Percentiles rank a stretch among this genome's conserved stretches.
phyloP scores from a whole-genome alignment of 2,329 filamentous ascomycete species.

The Macrophomina phaseolina region DNA sequence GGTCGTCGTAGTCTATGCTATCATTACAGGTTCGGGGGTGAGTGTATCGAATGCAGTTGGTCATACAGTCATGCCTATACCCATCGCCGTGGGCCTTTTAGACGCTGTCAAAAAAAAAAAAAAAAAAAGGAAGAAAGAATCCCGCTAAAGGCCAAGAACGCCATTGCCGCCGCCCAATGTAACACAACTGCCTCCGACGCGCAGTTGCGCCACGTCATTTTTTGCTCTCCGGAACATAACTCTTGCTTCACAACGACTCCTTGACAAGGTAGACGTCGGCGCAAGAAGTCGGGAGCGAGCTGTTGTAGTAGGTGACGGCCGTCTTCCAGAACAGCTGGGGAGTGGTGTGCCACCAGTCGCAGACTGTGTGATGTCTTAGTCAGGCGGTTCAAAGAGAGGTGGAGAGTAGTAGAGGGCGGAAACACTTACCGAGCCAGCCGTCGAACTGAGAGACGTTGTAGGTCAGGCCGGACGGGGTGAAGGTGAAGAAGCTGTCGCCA shows the following conservation, averaged over 20 bases:
- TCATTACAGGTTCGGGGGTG: conserved; percentile 15
- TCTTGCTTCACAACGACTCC: conserved; percentile 7
- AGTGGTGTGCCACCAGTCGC: conserved; percentile 29
- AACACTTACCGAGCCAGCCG: conserved; percentile 29
- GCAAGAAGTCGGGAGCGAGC: conserved; percentile 22
- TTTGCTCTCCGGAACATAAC: not conserved
- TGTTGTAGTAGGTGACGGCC: conserved; percentile 5
- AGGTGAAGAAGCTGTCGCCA: conserved; percentile 25
- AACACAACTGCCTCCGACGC: not conserved
- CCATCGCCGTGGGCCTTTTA: conserved; percentile 14
- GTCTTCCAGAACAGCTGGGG: conserved; percentile 29
- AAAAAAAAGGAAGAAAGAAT: not conserved
- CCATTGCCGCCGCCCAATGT: not conserved
- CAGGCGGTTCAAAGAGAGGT: no score
- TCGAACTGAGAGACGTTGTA: conserved; percentile 25
- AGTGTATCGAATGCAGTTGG: conserved; percentile 9
- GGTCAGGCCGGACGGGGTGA: conserved; percentile 12
- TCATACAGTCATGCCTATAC: conserved; percentile 21
- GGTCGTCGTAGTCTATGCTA: conserved; percentile 25
- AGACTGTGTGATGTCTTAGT: conserved; percentile 15
- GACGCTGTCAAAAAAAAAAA: not conserved
- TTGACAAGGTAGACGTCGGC: conserved; percentile 28
- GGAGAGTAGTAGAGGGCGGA: not conserved
- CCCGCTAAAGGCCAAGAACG: not conserved
- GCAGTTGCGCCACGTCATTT: not conserved